Percentiles rank a stretch among this genome's conserved stretches.
Evolutionary conservation across 352 stramenopile species (phyloP).

Genomic region (Pythium diclinum): DNA sequence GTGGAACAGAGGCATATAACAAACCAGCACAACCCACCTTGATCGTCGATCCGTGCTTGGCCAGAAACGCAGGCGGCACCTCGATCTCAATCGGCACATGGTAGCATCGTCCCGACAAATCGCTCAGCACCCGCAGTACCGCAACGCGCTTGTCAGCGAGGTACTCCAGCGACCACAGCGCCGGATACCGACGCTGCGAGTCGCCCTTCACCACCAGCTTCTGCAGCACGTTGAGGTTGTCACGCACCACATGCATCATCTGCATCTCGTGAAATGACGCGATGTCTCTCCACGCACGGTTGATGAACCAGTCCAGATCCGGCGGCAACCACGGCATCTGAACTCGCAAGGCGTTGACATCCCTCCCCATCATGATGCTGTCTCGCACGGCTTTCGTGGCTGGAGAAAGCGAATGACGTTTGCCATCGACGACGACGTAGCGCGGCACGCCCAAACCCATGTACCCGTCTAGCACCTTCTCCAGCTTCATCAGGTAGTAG

Average conservation of each 20-base stretch:
- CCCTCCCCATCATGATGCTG: background rate
- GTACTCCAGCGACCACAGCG: constrained; percentile 16
- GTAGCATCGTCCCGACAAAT: constrained; percentile 24
- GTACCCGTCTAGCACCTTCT: constrained; percentile 23
- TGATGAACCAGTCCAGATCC: constrained; percentile 20
- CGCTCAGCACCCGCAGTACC: constrained; percentile 19
- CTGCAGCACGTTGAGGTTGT: constrained; percentile 16
- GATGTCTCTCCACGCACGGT: constrained; percentile 13
- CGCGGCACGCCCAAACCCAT: constrained; percentile 14
- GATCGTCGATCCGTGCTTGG: background rate
- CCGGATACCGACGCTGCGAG: constrained; percentile 14
- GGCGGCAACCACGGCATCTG: constrained; percentile 14
- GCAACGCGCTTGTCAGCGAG: background rate
- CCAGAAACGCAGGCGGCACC: background rate
- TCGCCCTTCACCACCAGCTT: constrained; percentile 12
- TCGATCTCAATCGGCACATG: constrained; percentile 20
- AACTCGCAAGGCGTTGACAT: background rate
- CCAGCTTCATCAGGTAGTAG: constrained; percentile 24
- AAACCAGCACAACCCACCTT: background rate
- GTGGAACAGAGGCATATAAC: no score
- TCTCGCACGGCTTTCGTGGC: constrained; percentile 13
- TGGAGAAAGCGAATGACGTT: background rate
- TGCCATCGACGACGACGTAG: constrained; percentile 15
- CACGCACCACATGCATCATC: constrained; percentile 4
- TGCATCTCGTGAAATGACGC: constrained; percentile 5